phyloP scores from a whole-genome alignment of 768 basidiomycete genomes.

The Tremella fuciformis region DNA sequence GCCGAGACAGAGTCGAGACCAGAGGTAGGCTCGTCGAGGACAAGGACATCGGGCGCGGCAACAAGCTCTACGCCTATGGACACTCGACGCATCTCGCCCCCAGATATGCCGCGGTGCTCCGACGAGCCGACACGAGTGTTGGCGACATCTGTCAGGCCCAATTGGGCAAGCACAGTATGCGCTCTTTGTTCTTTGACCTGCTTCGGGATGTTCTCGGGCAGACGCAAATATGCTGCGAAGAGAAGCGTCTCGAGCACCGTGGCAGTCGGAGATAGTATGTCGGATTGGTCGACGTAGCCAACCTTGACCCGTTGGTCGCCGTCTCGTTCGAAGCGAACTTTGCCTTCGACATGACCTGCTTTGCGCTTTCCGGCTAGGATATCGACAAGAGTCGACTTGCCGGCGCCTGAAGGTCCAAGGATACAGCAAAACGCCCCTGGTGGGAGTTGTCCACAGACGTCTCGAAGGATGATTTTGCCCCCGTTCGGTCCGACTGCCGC shows the following conservation, averaged over 20 bases:
- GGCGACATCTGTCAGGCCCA: slow-evolving; percentile 69
- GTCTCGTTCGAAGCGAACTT: slow-evolving; percentile 59
- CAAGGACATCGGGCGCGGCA: slow-evolving; percentile 74
- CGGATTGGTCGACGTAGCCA: slow-evolving; percentile 82
- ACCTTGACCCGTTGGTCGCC: slow-evolving; percentile 57
- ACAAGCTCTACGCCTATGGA: slow-evolving; percentile 88
- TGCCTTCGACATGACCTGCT: slow-evolving; percentile 65
- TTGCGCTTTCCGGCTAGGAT: slow-evolving; percentile 82
- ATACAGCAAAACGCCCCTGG: slow-evolving; percentile 88
- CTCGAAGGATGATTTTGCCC: slow-evolving; percentile 68
- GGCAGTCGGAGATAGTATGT: slow-evolving; percentile 73
- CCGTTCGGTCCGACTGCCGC: slow-evolving; percentile 36
- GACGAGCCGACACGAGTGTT: slow-evolving; percentile 72
- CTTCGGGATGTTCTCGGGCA: slow-evolving; percentile 59
- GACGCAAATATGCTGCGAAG: slow-evolving; percentile 78
- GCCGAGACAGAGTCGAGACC: slow-evolving; percentile 88
- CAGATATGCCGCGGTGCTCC: slow-evolving; percentile 77
- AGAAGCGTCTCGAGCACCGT: slow-evolving; percentile 77
- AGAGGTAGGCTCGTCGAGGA: slow-evolving; percentile 75
- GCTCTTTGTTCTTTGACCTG: slow-evolving; percentile 55
- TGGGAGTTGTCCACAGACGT: slow-evolving; percentile 65
- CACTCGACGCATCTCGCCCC: slow-evolving; percentile 85
- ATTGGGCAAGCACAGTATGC: slow-evolving; percentile 64
- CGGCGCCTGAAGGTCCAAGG: slow-evolving; percentile 86
- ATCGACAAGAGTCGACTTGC: slow-evolving; percentile 88